A percentile compares a stretch with the other conserved stretches of the same genome.
These are phyloP conservation scores for Malania oleifera DNA, from an alignment of 164 flowering plant genomes.

Conservation along the genomic window DNA sequence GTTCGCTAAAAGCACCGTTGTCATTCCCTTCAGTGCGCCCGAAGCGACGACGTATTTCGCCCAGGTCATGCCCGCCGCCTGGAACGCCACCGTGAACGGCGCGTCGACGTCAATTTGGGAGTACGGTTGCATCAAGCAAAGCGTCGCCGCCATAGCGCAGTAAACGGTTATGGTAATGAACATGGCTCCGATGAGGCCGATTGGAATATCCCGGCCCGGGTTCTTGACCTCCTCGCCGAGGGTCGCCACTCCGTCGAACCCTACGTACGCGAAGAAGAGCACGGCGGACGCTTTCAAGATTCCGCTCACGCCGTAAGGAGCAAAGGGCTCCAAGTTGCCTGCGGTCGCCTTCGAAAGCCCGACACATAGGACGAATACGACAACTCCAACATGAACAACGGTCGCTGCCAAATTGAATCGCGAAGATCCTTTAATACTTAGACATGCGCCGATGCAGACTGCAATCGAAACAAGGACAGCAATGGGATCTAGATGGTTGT, in stretches of 20 bases:
- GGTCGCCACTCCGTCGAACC: conserved; percentile 56
- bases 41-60: conserved; percentile 62
- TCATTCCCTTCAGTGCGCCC: conserved; percentile 69
- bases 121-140: conserved; percentile 49
- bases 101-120: conserved; percentile 33
- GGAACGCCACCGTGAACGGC: conserved; percentile 55
- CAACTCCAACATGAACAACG: conserved; percentile 37
- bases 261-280: conserved; percentile 54
- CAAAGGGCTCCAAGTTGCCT: conserved; percentile 30
- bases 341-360: conserved; percentile 45
- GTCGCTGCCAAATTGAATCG: conserved; percentile 49
- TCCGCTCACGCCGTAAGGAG: conserved; percentile 44
- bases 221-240: conserved; percentile 61
- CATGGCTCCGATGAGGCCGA: conserved; percentile 55
- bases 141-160: conserved; percentile 33
- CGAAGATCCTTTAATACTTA: conserved; percentile 58
- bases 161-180: conserved; percentile 23
- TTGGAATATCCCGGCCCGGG: conserved; percentile 52
- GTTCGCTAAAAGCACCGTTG: conserved; percentile 48
- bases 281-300: conserved; percentile 45
- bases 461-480: conserved; percentile 37
- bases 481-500: conserved; percentile 50
- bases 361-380: conserved; percentile 45
- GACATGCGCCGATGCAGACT: conserved; percentile 33
- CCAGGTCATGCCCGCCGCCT: conserved; percentile 50